Evolutionary conservation across 2,329 filamentous ascomycete species (phyloP).

Genomic region (Emergomyces africanus): DNA sequence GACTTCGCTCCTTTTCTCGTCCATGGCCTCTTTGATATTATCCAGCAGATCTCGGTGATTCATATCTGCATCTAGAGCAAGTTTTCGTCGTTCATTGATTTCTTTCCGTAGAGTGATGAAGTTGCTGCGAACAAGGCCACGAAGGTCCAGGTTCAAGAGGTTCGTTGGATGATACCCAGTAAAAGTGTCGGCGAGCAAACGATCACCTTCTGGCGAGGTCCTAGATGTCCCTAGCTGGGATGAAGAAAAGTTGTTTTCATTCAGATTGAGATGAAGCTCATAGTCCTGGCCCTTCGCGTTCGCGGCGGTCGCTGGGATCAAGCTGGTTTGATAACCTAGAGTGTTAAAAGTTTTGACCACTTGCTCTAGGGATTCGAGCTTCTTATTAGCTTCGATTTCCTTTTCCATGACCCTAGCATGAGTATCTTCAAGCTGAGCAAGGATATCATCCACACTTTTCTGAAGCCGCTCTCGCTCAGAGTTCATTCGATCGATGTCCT

Average conservation of each 20-base stretch:
- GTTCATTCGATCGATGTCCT: slow-evolving; percentile 99
- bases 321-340: slow-evolving; percentile 79
- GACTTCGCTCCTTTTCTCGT: slow-evolving; percentile 87
- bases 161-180: slow-evolving; percentile 85
- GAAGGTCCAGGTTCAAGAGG: slow-evolving; percentile 77
- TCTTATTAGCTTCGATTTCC: slow-evolving; percentile 72
- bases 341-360: slow-evolving; percentile 88
- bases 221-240: slow-evolving; percentile 40
- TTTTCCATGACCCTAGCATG: slow-evolving; percentile 74
- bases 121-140: slow-evolving; percentile 65
- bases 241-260: slow-evolving; percentile 64
- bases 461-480: slow-evolving; percentile 89
- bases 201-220: slow-evolving; percentile 48
- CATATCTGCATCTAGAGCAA: slow-evolving; percentile 79
- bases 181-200: slow-evolving; percentile 66
- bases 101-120: slow-evolving; percentile 73
- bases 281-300: slow-evolving; percentile 79
- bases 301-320: slow-evolving; percentile 71
- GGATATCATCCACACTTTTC: slow-evolving; percentile 67
- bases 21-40: slow-evolving; percentile 90
- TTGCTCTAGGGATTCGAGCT: slow-evolving; percentile 84
- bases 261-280: slow-evolving; percentile 73
- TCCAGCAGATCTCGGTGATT: slow-evolving; percentile 89
- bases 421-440: slow-evolving; percentile 65
- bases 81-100: slow-evolving; percentile 74